Evolutionary conservation across 805 yeast genomes (phyloP), one percentile per base, ranked within the genome.

Genomic region (Myxozyma nipponensis): DNA sequence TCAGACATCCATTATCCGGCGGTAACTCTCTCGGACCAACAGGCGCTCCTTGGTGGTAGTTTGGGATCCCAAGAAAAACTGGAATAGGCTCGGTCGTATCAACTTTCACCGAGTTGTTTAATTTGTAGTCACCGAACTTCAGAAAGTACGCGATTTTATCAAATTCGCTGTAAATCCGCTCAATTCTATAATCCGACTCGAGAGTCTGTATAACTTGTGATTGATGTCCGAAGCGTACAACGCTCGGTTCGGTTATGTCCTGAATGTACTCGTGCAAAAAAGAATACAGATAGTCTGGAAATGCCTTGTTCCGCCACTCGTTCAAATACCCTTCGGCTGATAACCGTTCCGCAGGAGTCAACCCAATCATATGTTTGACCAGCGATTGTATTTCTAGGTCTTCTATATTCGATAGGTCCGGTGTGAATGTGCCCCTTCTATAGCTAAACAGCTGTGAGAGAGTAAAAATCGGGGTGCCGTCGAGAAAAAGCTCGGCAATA

Each of bases 381-480:
- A 93, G 64, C 4, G 49, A 42, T 48, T 77, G 74, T 1, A 87
- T 72, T 22, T 71, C 60, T 0, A 62, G 55, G 56, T 82, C 81
- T 15, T 73, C 73, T 19, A 86, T 77, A 1, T 75, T 74, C 4
- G 76, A 73, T 42, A 86, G 66, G 49, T 81, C 81, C 0, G 95
- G 95, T 19, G 66, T 65, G 62, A 76, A 82, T 52, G 84, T 89
- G 2, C 81, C 77, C 51, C 77, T 78, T 61, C 83, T 83, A 67
- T 84, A 93, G 66, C 83, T 86, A 72, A 86, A 91, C 54, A 90
- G 71, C 62, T 90, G 95, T 0, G 98, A 82, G 10, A 93, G 74
- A 0, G 95, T 83, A 66, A 93, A 91, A 0, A 87, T 75, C 0
- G 97, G 86, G 17, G 85, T 76, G 0, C 97, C 97, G 57, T 93